Evolutionary conservation across 345 rosid genomes (phyloP).

Genomic region (Trapa bicornis): DNA sequence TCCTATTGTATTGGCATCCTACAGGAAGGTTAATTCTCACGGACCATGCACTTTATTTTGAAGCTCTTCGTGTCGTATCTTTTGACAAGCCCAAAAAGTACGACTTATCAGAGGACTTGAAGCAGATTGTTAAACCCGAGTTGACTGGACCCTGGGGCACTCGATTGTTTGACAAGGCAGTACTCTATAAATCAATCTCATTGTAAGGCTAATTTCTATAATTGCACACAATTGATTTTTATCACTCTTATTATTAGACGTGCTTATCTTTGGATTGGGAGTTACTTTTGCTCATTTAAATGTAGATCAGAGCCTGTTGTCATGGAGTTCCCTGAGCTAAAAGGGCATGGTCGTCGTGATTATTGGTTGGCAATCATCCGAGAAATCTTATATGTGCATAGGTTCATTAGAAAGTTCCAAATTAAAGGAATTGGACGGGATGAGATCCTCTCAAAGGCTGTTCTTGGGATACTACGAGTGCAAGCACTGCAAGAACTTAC

Average conservation of each 20-base stretch:
- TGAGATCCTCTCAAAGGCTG: conserved; percentile 77
- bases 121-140: conserved; percentile 85
- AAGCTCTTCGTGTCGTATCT: conserved; percentile 78
- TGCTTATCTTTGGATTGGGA: background rate
- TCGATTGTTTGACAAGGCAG: conserved; percentile 91
- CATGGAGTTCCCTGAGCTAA: conserved; percentile 88
- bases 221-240: background rate
- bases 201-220: conserved; percentile 42
- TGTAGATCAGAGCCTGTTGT: conserved; percentile 84
- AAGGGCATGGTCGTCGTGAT: conserved; percentile 90
- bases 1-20: conserved; percentile 6
- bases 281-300: background rate
- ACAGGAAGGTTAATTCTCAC: conserved; percentile 82
- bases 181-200: conserved; percentile 67
- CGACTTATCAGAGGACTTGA: conserved; percentile 69
- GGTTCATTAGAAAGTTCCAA: conserved; percentile 54
- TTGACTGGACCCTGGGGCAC: conserved; percentile 99
- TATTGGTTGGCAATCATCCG: conserved; percentile 73
- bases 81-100: conserved; percentile 81
- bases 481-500: conserved; percentile 74
- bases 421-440: conserved; percentile 51
- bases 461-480: conserved; percentile 64
- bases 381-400: conserved; percentile 66
- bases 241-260: background rate
- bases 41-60: conserved; percentile 86